Percentiles rank a stretch among this genome's conserved stretches.
phyloP scores from a whole-genome alignment of 2,329 filamentous ascomycete genomes.

The Botrytis deweyae region DNA sequence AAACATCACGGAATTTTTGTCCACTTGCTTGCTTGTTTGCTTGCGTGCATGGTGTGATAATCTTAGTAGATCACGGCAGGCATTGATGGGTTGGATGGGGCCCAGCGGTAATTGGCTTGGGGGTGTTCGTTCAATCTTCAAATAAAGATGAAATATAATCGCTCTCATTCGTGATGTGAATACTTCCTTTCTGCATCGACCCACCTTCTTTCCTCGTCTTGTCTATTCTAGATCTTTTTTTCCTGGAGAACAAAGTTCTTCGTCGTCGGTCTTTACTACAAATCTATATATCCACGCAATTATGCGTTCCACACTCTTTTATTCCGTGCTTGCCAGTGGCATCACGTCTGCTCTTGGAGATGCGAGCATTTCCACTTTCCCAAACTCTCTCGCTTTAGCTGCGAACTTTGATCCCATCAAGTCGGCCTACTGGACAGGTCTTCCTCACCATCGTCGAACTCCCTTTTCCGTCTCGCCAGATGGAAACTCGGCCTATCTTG shows the following conservation, averaged over 20 bases:
- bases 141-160: conserved; percentile 3
- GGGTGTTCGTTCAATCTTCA: neutral
- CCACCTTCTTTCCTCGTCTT: neutral
- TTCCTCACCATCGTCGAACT: conserved; percentile 60
- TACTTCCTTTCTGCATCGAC: neutral
- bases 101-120: conserved; percentile 2
- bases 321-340: conserved; percentile 29
- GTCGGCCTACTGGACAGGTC: conserved; percentile 60
- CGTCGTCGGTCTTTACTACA: conserved; percentile 15
- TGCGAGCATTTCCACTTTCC: conserved; percentile 36
- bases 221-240: neutral
- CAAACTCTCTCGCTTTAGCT: conserved; percentile 49
- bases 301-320: conserved; percentile 31
- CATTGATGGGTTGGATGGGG: neutral
- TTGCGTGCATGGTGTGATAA: neutral
- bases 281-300: conserved; percentile 3
- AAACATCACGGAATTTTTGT: neutral
- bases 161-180: neutral
- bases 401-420: conserved; percentile 57
- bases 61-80: conserved; percentile 8
- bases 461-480: conserved; percentile 62
- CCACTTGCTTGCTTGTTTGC: neutral
- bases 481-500: conserved; percentile 57
- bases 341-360: conserved; percentile 28
- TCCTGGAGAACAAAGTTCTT: conserved; percentile 6